Evolutionary conservation across 805 yeast species (phyloP).

Genomic region (Suhomyces sp.): DNA sequence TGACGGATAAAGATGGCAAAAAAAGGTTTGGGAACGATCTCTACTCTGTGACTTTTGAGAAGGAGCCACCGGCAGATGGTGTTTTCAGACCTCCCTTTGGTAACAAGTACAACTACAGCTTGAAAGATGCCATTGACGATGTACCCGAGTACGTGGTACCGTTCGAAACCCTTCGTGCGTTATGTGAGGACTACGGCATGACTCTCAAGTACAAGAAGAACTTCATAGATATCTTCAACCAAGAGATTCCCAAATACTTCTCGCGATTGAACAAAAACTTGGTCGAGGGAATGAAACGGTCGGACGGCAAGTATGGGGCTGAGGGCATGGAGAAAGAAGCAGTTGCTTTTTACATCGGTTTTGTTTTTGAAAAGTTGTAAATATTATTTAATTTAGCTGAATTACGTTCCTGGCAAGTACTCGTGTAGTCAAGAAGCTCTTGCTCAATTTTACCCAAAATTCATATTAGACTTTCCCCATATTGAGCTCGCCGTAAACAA

Average conservation of each 20-base stretch:
- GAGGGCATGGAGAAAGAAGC: conserved; percentile 89
- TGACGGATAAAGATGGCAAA: conserved; percentile 27
- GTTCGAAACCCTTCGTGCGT: conserved; percentile 76
- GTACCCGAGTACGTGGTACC: conserved; percentile 98
- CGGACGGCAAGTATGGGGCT: conserved; percentile 81
- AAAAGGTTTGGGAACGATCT: conserved; percentile 81
- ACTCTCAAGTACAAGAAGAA: conserved; percentile 69
- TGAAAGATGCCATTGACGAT: conserved; percentile 91
- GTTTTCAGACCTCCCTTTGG: conserved; percentile 77
- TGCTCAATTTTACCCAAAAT: neutral
- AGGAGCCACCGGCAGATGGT: conserved; percentile 73
- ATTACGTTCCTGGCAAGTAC: neutral
- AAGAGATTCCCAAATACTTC: conserved; percentile 70
- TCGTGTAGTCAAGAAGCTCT: neutral
- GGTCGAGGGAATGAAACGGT: conserved; percentile 65
- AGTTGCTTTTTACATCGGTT: conserved; percentile 81
- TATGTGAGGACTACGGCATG: conserved; percentile 81
- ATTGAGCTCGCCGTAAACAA: neutral
- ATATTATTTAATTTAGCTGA: neutral
- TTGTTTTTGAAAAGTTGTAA: conserved; percentile 66
- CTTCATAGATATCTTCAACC: conserved; percentile 77
- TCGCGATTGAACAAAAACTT: conserved; percentile 56
- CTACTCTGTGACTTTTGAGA: conserved; percentile 77
- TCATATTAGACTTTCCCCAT: neutral
- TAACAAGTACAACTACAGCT: conserved; percentile 72